Percentiles rank a stretch among this genome's conserved stretches.
These are phyloP conservation scores for Agaricales sp. DNA, from an alignment of 1,284 basidiomycete species.

Conservation along the genomic window DNA sequence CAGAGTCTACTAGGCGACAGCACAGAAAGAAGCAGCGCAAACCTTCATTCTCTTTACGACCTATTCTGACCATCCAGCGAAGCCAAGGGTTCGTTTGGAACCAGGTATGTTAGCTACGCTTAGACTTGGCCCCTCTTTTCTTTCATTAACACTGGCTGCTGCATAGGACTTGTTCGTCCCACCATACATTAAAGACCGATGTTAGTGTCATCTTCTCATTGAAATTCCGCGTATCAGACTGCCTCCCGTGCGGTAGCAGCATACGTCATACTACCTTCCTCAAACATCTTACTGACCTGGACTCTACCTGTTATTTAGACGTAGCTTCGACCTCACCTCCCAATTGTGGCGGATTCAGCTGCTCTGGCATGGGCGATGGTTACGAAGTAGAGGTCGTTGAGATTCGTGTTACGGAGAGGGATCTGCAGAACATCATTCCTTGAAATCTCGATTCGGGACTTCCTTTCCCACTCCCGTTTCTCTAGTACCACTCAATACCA, in stretches of 20 bases:
- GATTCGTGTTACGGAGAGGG: conserved; percentile 68
- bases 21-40: conserved; percentile 48
- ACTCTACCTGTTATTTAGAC: conserved; percentile 30
- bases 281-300: conserved; percentile 4
- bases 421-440: conserved; percentile 66
- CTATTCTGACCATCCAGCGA: conserved; percentile 73
- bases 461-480: conserved; percentile 17
- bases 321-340: conserved; percentile 75
- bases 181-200: conserved; percentile 79
- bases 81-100: conserved; percentile 87
- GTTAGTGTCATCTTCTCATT: conserved; percentile 34
- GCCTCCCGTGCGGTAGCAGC: conserved; percentile 9
- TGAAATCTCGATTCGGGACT: conserved; percentile 19
- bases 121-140: conserved; percentile 5
- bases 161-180: conserved; percentile 70
- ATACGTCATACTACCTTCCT: conserved; percentile 2
- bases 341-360: conserved; percentile 49
- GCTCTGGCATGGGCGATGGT: conserved; percentile 53
- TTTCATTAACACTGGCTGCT: conserved; percentile 8
- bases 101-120: conserved; percentile 39
- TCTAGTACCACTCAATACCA: conserved; percentile 20
- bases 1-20: conserved; percentile 31
- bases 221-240: too few species aligned
- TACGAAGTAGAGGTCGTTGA: conserved; percentile 76
- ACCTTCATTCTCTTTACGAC: conserved; percentile 51